Evolutionary conservation across 106 monocot genomes (phyloP).

Genomic region (Allium sativum): DNA sequence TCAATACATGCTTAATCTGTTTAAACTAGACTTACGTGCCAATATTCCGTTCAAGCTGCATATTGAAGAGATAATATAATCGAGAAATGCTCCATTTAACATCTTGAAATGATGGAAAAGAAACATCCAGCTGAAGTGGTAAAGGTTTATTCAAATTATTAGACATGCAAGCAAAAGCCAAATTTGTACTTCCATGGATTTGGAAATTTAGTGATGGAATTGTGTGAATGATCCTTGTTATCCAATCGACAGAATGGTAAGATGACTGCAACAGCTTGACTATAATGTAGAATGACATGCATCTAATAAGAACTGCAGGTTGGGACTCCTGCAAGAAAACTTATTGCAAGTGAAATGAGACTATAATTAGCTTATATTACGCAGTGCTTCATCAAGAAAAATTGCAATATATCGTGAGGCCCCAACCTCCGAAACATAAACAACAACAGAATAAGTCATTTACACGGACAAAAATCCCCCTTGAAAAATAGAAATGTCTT

Average conservation of each 20-base stretch:
- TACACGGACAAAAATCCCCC: too few species aligned
- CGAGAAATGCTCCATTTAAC: conserved; percentile 61
- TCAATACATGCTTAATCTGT: not conserved
- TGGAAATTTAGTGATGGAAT: conserved; percentile 11
- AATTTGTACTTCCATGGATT: conserved; percentile 13
- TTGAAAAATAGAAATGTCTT: too few species aligned
- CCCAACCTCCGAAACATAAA: too few species aligned
- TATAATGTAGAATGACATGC: conserved; percentile 16
- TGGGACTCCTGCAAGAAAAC: too few species aligned
- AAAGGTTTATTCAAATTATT: conserved; percentile 39
- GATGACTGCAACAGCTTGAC: conserved; percentile 12
- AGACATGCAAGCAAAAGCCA: conserved; percentile 54
- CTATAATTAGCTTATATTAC: too few species aligned
- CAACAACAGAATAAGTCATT: too few species aligned
- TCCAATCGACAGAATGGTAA: not conserved
- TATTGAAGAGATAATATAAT: conserved; percentile 63
- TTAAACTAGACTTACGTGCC: conserved; percentile 40
- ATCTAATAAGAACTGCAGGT: conserved; percentile 9
- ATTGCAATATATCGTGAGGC: too few species aligned
- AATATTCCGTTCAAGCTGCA: conserved; percentile 73
- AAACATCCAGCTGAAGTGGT: conserved; percentile 54
- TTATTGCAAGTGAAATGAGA: too few species aligned
- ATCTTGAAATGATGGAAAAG: conserved; percentile 59
- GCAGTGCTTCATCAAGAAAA: too few species aligned
- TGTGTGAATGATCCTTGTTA: conserved; percentile 7